A percentile compares a stretch with the other conserved stretches of the same genome.
Evolutionary conservation across 805 yeast genomes (phyloP).

Genomic region (Vanderwaltozyma polyspora): DNA sequence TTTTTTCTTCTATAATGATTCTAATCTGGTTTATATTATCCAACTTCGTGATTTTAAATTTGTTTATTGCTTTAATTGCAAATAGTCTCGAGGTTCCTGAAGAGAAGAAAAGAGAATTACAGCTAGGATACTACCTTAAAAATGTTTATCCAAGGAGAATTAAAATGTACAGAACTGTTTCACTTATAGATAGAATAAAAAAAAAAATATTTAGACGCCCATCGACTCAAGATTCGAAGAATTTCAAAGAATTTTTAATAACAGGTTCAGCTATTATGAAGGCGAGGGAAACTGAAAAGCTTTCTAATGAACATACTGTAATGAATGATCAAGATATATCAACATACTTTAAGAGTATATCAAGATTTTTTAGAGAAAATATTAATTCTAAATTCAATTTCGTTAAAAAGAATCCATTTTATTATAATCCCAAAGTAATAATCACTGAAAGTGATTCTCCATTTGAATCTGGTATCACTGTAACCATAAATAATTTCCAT

Average conservation of each 20-base stretch:
- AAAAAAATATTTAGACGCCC: background rate
- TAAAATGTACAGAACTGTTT: background rate
- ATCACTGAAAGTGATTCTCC: background rate
- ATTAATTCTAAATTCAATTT: background rate
- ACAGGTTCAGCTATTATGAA: conserved; percentile 1
- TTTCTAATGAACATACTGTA: too few species aligned
- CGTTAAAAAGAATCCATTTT: background rate
- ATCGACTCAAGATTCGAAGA: background rate
- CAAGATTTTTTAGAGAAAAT: background rate
- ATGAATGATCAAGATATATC: too few species aligned
- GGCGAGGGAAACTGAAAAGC: too few species aligned
- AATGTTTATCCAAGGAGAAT: background rate
- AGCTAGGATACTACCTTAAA: background rate
- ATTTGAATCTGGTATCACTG: background rate
- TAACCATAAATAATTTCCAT: background rate
- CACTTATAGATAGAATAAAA: background rate
- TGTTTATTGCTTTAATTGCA: background rate
- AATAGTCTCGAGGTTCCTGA: background rate
- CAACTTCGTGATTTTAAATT: conserved; percentile 1
- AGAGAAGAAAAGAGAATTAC: background rate
- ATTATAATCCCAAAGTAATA: background rate
- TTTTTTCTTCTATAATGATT: background rate
- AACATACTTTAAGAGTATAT: too few species aligned
- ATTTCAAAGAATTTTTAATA: background rate
- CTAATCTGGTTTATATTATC: background rate